Evolutionary conservation across 805 yeast species (phyloP), one percentile per base, ranked within the genome.

Genomic region (Ogataea saltuana): DNA sequence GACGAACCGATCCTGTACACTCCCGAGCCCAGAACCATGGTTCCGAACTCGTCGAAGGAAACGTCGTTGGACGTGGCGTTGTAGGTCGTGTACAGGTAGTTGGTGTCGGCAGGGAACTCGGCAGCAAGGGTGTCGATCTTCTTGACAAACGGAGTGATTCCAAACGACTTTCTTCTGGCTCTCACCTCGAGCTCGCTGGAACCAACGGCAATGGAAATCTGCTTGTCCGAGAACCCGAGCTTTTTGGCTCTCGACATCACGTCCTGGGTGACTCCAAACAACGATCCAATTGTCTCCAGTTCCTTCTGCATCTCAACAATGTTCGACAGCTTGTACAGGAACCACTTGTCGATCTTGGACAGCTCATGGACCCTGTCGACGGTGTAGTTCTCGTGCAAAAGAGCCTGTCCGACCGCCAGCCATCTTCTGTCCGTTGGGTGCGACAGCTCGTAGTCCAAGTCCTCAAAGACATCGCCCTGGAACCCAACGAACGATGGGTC

Each of bases 1-100:
- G 97, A 89, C 2, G 97, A 90, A 46, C 99, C 99, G 66, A 91
- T 91, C 69, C 99, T 81, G 79, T 91, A 91, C 39, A 93, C 99
- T 74, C 99, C 98, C n/a, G 97, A 89, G 42, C 98, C 99, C 57
- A 91, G 76, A 30, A 91, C 98, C 80, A 93, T 73, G 48, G 93
- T 85, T 61, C 98, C 98, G 54, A 86, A 76, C 46, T 91, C 98
- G 58, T 85, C 79, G 63, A 91, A 93, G 33, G 72, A 77, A 37
- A 91, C 83, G 67, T 91, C 99, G 53, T 82, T 83, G 45, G 80
- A 74, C 46, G 87, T 76, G 45, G 97, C 99, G 61, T 90, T 91
- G 72, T 91, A 91, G 36, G 99, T 91, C 39, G 96, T 87, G 80
- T 91, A 91, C 57, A 91, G 75, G 69, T 91, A 91, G 75, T 91